Percentiles rank a stretch among this genome's conserved stretches.
Evolutionary conservation across 2,329 filamentous ascomycete genomes (phyloP).

Genomic region (Colletotrichum coccodes): DNA sequence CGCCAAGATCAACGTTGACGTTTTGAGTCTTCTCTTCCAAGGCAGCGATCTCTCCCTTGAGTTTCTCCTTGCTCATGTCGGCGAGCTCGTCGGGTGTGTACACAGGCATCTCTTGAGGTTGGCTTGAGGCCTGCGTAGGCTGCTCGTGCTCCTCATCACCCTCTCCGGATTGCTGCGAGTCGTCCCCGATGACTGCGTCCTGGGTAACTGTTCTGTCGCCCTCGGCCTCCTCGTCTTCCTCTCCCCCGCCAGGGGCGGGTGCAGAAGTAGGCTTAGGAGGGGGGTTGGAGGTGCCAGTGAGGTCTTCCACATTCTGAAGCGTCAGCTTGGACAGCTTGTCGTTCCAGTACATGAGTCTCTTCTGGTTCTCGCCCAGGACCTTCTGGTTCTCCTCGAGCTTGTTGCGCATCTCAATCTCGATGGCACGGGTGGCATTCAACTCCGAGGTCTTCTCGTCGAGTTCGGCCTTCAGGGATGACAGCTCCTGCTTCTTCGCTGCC

Average conservation of each 20-base stretch:
- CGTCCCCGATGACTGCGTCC: constrained; percentile 12
- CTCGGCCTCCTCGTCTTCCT: constrained; percentile 34
- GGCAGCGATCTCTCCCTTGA: constrained; percentile 70
- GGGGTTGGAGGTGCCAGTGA: constrained; percentile 54
- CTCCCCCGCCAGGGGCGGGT: constrained; percentile 28
- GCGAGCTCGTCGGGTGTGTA: constrained; percentile 79
- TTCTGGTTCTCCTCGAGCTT: constrained; percentile 98
- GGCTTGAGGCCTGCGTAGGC: constrained; percentile 39
- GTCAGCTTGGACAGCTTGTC: constrained; percentile 88
- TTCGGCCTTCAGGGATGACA: constrained; percentile 82
- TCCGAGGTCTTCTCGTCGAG: constrained; percentile 87
- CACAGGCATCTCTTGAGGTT: constrained; percentile 73
- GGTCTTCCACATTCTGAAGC: constrained; percentile 82
- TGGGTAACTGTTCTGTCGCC: constrained; percentile 35
- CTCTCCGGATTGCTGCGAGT: constrained; percentile 36
- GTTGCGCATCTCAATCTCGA: constrained; percentile 98
- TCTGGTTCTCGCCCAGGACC: constrained; percentile 85
- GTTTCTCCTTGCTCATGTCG: constrained; percentile 70
- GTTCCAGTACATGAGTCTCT: constrained; percentile 84
- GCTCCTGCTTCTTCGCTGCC: constrained; percentile 81
- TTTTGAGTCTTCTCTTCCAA: constrained; percentile 81
- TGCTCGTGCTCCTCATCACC: constrained; percentile 30
- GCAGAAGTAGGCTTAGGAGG: constrained; percentile 32
- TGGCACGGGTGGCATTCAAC: constrained; percentile 86
- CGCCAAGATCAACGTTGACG: constrained; percentile 86